Conservation (phyloP, 352 stramenopile species). For the Phytophthora sojae region DNA sequence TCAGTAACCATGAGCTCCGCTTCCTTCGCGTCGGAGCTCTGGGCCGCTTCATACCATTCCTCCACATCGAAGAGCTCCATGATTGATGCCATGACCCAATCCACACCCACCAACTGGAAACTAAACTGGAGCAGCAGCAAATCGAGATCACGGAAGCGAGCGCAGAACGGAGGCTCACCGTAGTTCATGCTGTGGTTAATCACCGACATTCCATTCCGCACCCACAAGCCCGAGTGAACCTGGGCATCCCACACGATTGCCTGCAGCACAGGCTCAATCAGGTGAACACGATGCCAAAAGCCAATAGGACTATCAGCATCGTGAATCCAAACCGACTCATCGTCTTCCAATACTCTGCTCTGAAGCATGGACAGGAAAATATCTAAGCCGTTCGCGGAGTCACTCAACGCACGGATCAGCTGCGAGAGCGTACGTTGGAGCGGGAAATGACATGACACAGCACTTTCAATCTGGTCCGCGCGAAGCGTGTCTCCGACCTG, state of each 20-base stretch:
- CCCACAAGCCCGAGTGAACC: slow-evolving; percentile 85
- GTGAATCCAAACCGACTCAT: slow-evolving; percentile 68
- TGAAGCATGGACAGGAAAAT: slow-evolving; percentile 67
- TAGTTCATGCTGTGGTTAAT: slow-evolving; percentile 93
- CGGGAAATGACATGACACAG: slow-evolving; percentile 83
- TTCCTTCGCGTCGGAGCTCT: slow-evolving; percentile 56
- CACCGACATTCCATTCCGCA: slow-evolving; percentile 85
- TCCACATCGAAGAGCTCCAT: slow-evolving; percentile 73
- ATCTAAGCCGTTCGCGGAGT: slow-evolving; percentile 61
- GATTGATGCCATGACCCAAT: slow-evolving; percentile 84
- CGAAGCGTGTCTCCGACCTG: slow-evolving; percentile 62
- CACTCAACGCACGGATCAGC: slow-evolving; percentile 73
- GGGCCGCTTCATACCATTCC: slow-evolving; percentile 61
- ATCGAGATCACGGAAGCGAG: slow-evolving; percentile 85
- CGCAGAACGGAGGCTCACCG: slow-evolving; percentile 86
- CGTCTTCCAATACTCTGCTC: slow-evolving; percentile 27
- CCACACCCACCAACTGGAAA: slow-evolving; percentile 73
- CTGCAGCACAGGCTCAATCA: slow-evolving; percentile 82
- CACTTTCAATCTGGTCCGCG: slow-evolving; percentile 63
- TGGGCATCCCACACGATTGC: slow-evolving; percentile 90
- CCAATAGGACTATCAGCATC: slow-evolving; percentile 62
- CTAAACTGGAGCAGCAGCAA: slow-evolving; percentile 84
- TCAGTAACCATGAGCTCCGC: slow-evolving; percentile 83
- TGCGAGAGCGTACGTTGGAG: slow-evolving; percentile 81
- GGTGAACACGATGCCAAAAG: slow-evolving; percentile 84